A percentile compares a stretch with the other conserved stretches of the same genome.
phyloP scores from a whole-genome alignment of 1,139 yeast genomes.

The Hyphopichia buzzinii region DNA sequence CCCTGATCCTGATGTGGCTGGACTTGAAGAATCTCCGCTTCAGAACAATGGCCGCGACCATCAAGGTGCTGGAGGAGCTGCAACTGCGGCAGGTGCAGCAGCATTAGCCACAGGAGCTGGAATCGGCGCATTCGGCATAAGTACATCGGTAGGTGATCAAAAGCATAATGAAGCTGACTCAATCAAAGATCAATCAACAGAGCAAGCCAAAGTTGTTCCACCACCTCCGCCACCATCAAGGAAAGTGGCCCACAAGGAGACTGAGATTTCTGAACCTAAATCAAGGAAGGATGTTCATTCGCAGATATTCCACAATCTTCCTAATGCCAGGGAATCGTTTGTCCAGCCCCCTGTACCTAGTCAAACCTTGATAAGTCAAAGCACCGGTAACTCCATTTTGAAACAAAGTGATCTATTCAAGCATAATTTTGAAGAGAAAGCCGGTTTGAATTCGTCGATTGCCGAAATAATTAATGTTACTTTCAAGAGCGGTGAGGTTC shows the following conservation, averaged over 20 bases:
- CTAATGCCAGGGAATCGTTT: slow-evolving; percentile 39
- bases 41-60: slow-evolving; percentile 6
- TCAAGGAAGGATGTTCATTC: slow-evolving; percentile 51
- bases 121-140: neutral
- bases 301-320: slow-evolving; percentile 51
- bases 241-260: slow-evolving; percentile 39
- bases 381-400: slow-evolving; percentile 35
- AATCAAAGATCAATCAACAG: neutral
- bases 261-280: slow-evolving; percentile 4
- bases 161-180: too few species aligned
- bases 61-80: slow-evolving; percentile 2
- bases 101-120: neutral
- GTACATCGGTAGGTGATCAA: too few species aligned
- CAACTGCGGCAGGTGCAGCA: slow-evolving; percentile 1
- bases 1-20: slow-evolving; percentile 18
- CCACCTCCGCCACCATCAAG: slow-evolving; percentile 80
- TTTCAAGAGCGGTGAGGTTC: slow-evolving; percentile 62
- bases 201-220: slow-evolving; percentile 12
- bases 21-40: slow-evolving; percentile 5
- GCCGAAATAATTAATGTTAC: slow-evolving; percentile 80
- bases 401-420: slow-evolving; percentile 39
- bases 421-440: slow-evolving; percentile 45
- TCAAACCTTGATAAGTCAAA: slow-evolving; percentile 21
- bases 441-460: slow-evolving; percentile 72
- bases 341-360: slow-evolving; percentile 17